These are phyloP conservation scores for Bacidia gigantensis DNA, from an alignment of 495 filamentous ascomycete genomes.

Conservation along the genomic window DNA sequence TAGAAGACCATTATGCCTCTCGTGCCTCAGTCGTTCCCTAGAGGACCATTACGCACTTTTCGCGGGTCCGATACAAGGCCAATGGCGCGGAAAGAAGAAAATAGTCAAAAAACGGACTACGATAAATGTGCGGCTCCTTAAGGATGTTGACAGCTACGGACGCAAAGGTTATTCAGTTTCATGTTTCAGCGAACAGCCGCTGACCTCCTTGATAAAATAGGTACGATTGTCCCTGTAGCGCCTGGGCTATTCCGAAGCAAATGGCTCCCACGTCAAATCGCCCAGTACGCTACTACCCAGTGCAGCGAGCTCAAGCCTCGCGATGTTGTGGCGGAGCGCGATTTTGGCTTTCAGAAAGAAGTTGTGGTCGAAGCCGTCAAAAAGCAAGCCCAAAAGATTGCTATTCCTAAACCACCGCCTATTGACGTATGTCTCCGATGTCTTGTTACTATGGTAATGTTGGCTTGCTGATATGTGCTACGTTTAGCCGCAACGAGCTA, in stretches of 20 bases:
- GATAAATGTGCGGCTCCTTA: constrained; percentile 44
- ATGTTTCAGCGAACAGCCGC: neutral
- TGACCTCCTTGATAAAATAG: constrained; percentile 19
- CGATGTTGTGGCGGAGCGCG: constrained; percentile 31
- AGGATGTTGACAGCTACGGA: constrained; percentile 47
- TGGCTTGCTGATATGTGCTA: neutral
- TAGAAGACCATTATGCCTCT: neutral
- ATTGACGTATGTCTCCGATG: neutral
- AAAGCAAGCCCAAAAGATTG: neutral
- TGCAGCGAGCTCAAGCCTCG: constrained; percentile 24
- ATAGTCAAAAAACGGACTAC: constrained; percentile 30
- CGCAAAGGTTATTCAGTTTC: constrained; percentile 32
- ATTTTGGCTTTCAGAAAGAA: constrained; percentile 27
- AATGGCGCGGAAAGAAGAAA: constrained; percentile 42
- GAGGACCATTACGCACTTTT: neutral
- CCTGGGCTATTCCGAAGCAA: constrained; percentile 41
- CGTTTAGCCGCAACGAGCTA: constrained; percentile 32
- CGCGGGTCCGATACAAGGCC: constrained; percentile 20
- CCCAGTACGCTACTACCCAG: constrained; percentile 36
- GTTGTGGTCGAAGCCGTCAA: neutral
- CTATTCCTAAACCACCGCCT: neutral
- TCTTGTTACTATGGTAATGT: neutral
- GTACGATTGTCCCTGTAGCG: constrained; percentile 38
- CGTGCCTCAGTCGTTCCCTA: neutral
- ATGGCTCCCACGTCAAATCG: constrained; percentile 39